These are phyloP conservation scores for Aureobasidium sp. DNA, from an alignment of 2,329 filamentous ascomycete species.

Conservation along the genomic window DNA sequence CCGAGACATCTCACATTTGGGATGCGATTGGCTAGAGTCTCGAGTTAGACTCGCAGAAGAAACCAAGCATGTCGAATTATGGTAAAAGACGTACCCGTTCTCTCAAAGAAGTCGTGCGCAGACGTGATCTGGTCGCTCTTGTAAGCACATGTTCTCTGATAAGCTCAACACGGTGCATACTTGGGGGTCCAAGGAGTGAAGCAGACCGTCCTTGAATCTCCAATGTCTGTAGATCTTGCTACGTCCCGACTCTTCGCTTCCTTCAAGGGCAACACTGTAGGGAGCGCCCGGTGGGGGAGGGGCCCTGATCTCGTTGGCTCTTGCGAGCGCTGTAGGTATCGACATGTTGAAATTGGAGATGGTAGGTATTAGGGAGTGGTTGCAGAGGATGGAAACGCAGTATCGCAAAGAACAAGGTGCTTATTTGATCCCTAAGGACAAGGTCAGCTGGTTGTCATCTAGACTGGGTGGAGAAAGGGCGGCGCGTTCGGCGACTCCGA, in stretches of 20 bases:
- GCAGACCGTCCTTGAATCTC: slow-evolving; percentile 63
- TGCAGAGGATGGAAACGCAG: neutral
- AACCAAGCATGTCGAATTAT: neutral
- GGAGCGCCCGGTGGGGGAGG: slow-evolving; percentile 68
- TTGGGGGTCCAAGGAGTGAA: slow-evolving; percentile 64
- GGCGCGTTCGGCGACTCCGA: slow-evolving; percentile 8
- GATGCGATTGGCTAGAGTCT: slow-evolving; percentile 43
- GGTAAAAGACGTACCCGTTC: slow-evolving; percentile 38
- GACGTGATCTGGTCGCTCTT: slow-evolving; percentile 47
- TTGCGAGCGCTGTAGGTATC: slow-evolving; percentile 21
- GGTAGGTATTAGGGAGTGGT: neutral
- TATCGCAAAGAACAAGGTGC: neutral
- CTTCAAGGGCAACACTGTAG: slow-evolving; percentile 71
- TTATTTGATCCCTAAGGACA: neutral
- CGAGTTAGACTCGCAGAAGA: neutral
- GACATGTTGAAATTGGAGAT: neutral
- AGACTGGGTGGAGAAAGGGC: neutral
- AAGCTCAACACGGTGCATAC: slow-evolving; percentile 64
- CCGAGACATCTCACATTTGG: slow-evolving; percentile 71
- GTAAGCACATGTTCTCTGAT: slow-evolving; percentile 43
- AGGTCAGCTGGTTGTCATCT: neutral
- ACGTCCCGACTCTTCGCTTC: slow-evolving; percentile 65
- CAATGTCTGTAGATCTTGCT: slow-evolving; percentile 77
- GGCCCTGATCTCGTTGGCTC: slow-evolving; percentile 45
- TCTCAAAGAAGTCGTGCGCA: slow-evolving; percentile 74